Base-by-base conservation (phyloP, 2,329 filamentous ascomycete species). In the Ophiocordyceps polyrhachis-furcata region DNA sequence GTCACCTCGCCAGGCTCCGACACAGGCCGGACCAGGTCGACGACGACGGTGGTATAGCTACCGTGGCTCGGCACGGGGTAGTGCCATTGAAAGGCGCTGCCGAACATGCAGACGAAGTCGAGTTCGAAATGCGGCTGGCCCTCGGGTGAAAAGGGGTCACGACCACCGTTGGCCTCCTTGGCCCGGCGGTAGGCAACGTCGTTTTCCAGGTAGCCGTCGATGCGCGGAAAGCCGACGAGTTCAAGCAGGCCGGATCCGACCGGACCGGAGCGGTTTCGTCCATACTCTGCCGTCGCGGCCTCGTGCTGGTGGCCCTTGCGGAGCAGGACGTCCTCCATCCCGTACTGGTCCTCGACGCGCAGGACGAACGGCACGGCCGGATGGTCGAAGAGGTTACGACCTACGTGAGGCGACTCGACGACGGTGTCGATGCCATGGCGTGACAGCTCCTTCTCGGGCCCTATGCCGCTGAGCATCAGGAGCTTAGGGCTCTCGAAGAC, bases 401-500 rank as follows among this genome's bases (percentile, higher is more conserved):
- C 79, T 3, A 83, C 76, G 41, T 78, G 74, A 1, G 71, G 70
- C 0, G 74, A 70, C 48, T 80, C 66, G 4, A 68, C 62, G 17
- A 78, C 50, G 1, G 73, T 59, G 2, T 64, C 53, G 49, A 81
- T 80, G n/a, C 63, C 58, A 52, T 73, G 67, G 44, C 63, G 61
- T 19, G 64, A 49, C 6, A 83, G 66, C 50, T 77, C 69, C 0
- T 61, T 54, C 12, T 58, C 53, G 0, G 75, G 74, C 0, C 78
- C 78, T 31, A 82, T 67, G n/a, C 79, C 79, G 44, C 67, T 73
- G 2, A 81, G 68, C 60, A 78, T 74, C 13, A 83, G 70, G 3
- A 83, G 59, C 56, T 82, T 77, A 7, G 76, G 76, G 1, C 71
- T 70, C 59, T 81, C 76, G 58, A 73, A 81, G 1, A 73, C 68